A percentile compares a stretch with the other conserved stretches of the same genome.
These are phyloP conservation scores for Ganoderma lingzhi DNA, from an alignment of 1,284 basidiomycete species.

Conservation along the genomic window DNA sequence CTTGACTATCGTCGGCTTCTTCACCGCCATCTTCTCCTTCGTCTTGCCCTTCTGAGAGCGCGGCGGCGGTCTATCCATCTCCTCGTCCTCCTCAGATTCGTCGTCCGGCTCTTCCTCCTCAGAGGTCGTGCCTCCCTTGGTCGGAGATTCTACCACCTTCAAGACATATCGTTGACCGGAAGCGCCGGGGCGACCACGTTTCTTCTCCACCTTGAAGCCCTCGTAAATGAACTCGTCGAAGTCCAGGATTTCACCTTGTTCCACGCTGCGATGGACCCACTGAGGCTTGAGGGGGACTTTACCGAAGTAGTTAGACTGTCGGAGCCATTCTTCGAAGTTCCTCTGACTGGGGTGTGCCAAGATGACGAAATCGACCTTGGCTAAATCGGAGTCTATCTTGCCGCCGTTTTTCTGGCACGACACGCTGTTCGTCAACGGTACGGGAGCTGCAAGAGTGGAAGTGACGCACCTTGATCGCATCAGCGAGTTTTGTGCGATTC, in stretches of 20 bases:
- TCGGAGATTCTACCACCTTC: constrained; percentile 16
- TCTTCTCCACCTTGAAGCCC: constrained; percentile 27
- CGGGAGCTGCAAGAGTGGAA: not conserved
- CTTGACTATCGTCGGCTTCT: constrained; percentile 5
- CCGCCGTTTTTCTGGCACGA: constrained; percentile 66
- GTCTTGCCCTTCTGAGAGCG: not conserved
- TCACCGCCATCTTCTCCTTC: constrained; percentile 1
- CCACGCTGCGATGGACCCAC: constrained; percentile 65
- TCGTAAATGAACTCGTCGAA: constrained; percentile 46
- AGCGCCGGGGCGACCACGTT: constrained; percentile 30
- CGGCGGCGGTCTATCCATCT: constrained; percentile 4
- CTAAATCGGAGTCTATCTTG: constrained; percentile 56
- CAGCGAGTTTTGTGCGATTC: constrained; percentile 35
- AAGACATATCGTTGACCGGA: constrained; percentile 21
- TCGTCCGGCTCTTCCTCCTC: constrained; percentile 11
- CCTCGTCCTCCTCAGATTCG: constrained; percentile 13
- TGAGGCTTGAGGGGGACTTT: constrained; percentile 54
- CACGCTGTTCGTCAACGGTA: constrained; percentile 7
- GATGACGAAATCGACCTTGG: constrained; percentile 64
- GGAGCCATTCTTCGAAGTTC: constrained; percentile 56
- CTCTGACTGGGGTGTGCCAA: constrained; percentile 55
- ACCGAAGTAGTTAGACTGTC: constrained; percentile 43
- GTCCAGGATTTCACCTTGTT: constrained; percentile 53
- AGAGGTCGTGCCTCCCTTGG: not conserved
- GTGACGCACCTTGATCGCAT: constrained; percentile 33